Percentiles rank a stretch among this genome's conserved stretches.
Conservation (phyloP, 1,284 basidiomycete genomes). For the Cutaneotrichosporon sp. region DNA sequence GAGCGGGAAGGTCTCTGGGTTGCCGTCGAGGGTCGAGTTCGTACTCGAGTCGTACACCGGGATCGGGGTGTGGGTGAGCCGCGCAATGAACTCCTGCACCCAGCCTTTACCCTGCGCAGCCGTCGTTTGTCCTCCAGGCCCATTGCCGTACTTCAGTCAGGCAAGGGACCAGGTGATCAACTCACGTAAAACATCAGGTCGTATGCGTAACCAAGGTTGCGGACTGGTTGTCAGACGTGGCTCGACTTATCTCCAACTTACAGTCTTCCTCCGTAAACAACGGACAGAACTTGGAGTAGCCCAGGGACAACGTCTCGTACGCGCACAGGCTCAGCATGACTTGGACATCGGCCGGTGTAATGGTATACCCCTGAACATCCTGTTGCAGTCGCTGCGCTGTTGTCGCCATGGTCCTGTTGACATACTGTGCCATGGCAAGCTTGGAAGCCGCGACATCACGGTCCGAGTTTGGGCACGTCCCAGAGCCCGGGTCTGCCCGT, state of each 20-base stretch:
- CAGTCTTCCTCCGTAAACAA: constrained; percentile 79
- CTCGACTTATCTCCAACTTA: neutral
- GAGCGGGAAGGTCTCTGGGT: constrained; percentile 69
- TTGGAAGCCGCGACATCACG: constrained; percentile 56
- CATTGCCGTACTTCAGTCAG: neutral
- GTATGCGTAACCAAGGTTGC: constrained; percentile 73
- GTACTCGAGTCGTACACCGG: constrained; percentile 64
- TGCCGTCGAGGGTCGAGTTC: constrained; percentile 70
- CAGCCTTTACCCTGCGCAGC: constrained; percentile 79
- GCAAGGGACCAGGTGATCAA: neutral
- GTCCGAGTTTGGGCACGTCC: constrained; percentile 60
- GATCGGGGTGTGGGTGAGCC: constrained; percentile 70
- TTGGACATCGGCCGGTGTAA: constrained; percentile 25
- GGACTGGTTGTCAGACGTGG: constrained; percentile 48
- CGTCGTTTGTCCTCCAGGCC: constrained; percentile 34
- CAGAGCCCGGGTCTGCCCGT: constrained; percentile 9
- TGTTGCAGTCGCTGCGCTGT: constrained; percentile 17
- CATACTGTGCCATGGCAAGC: constrained; percentile 55
- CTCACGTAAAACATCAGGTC: constrained; percentile 37
- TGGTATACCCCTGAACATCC: neutral
- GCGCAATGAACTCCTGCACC: constrained; percentile 71
- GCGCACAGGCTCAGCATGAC: constrained; percentile 56
- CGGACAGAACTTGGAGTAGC: constrained; percentile 82
- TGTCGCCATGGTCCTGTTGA: constrained; percentile 51
- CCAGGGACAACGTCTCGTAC: constrained; percentile 86